Evolutionary conservation across 257 asterid genomes (phyloP).

Genomic region (Solanum lignicaule): DNA sequence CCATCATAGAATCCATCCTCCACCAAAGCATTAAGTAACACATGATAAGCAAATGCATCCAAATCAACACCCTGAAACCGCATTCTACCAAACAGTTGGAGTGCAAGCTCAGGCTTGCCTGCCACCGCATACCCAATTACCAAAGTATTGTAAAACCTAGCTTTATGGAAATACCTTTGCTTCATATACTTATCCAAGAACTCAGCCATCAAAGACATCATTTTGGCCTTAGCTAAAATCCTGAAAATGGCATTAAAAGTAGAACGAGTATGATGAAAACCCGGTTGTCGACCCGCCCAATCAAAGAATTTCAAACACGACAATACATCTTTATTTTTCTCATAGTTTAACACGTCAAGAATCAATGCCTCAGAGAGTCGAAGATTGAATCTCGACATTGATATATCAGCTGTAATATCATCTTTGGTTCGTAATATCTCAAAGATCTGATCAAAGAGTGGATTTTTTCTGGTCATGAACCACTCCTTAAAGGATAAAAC

Average conservation of each 20-base stretch:
- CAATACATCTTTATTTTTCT: slow-evolving; percentile 37
- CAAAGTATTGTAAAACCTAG: slow-evolving; percentile 30
- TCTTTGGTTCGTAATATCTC: slow-evolving; percentile 45
- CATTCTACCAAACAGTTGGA: slow-evolving; percentile 67
- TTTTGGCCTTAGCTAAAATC: slow-evolving; percentile 43
- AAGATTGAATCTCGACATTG: slow-evolving; percentile 42
- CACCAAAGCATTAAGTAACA: slow-evolving; percentile 62
- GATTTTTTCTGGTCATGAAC: slow-evolving; percentile 50
- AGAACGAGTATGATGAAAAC: slow-evolving; percentile 57
- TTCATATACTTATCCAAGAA: slow-evolving; percentile 28
- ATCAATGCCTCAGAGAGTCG: slow-evolving; percentile 37
- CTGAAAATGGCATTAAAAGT: slow-evolving; percentile 62
- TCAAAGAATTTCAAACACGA: slow-evolving; percentile 77
- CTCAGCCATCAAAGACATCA: slow-evolving; percentile 41
- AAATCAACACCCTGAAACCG: slow-evolving; percentile 65
- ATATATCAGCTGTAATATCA: slow-evolving; percentile 28
- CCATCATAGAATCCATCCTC: slow-evolving; percentile 49
- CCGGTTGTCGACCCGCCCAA: slow-evolving; percentile 79
- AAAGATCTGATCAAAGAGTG: slow-evolving; percentile 39
- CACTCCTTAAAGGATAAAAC: slow-evolving; percentile 46
- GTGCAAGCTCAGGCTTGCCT: slow-evolving; percentile 59
- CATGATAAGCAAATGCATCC: slow-evolving; percentile 47
- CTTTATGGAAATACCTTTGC: slow-evolving; percentile 17
- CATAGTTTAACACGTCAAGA: slow-evolving; percentile 46
- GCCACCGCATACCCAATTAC: slow-evolving; percentile 76